Evolutionary conservation across 306 rosid species (phyloP), one percentile per base, ranked within the genome.

Genomic region (Quillaja saponaria): DNA sequence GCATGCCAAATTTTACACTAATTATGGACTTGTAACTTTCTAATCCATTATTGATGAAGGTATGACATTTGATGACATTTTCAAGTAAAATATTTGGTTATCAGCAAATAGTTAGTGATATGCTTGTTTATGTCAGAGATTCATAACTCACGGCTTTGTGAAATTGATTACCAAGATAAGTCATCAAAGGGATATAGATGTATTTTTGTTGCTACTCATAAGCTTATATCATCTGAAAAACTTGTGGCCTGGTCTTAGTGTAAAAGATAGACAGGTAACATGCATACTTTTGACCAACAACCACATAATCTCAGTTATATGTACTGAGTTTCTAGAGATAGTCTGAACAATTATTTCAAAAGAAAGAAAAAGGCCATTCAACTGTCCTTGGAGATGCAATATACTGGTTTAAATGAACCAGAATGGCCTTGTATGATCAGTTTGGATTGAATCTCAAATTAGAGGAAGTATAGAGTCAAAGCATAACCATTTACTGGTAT

Each of bases 281-380:
- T 38, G 64, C 11, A 38, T 42, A 44, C 9, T 76, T 4, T 25
- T 25, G 3, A 25, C 2, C 31, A 25, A 25, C 3, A 25, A 25
- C 31, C 31, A 25, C 31, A 1, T 1, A 25, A 25, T 4, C 31
- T 25, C 31, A 25, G 31, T 25, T 25, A 1, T 25, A 25, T 25
- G 31, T 25, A 25, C n/a, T n/a, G 31, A 25, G 31, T 25, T 25
- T 25, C 31, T 25, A 55, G 33, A 15, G 18, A 45, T 56, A 21
- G 56, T 42, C 17, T 9, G 55, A 49, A 45, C n/a, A 20, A 66
- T 54, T 66, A 41, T 66, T 42, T 55, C 15, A 13, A 7, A 69
- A 57, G 60, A 40, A 71, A 34, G 50, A 58, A 42, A 13, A 42
- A 13, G 25, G 53, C 28, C 44, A 13, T 70, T 64, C 35, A 10